phyloP scores from a whole-genome alignment of 306 rosid species.

The Malus asiatica region DNA sequence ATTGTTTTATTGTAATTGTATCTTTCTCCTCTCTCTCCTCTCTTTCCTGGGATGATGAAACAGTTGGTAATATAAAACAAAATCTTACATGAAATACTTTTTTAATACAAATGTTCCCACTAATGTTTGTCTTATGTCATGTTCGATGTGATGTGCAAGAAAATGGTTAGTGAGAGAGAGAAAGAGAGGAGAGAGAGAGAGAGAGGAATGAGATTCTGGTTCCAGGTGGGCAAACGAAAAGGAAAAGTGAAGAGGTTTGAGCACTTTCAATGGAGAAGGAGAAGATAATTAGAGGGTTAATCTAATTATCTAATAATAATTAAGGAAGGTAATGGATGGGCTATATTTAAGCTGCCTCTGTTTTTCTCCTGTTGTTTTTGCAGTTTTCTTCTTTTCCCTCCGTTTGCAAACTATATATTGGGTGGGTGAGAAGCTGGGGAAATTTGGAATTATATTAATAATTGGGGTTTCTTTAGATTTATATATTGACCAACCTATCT shows the following conservation, averaged over 20 bases:
- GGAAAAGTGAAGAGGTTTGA: neutral
- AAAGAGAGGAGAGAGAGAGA: no score
- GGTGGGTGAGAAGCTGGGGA: neutral
- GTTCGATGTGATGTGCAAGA: slow-evolving; percentile 19
- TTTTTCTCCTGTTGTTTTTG: neutral
- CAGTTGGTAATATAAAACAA: slow-evolving; percentile 12
- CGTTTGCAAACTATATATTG: neutral
- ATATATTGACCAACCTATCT: no score
- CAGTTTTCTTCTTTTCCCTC: slow-evolving; percentile 9
- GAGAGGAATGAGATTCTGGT: slow-evolving; percentile 7
- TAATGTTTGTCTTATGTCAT: slow-evolving; percentile 24
- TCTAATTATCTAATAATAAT: neutral
- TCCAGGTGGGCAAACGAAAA: slow-evolving; percentile 12
- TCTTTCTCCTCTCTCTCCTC: slow-evolving; percentile 4
- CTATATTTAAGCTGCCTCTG: slow-evolving; percentile 7
- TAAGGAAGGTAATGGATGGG: slow-evolving; percentile 3
- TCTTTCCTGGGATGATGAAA: slow-evolving; percentile 10
- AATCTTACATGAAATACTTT: neutral
- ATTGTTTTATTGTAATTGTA: slow-evolving; percentile 12
- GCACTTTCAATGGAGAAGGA: neutral
- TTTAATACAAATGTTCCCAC: slow-evolving; percentile 10
- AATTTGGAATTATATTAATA: neutral
- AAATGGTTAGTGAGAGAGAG: neutral
- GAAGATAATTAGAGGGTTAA: slow-evolving; percentile 4
- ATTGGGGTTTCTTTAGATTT: no score